These are phyloP conservation scores for Rhododendron williamsianum DNA, from an alignment of 148 eudicot species.

Conservation along the genomic window DNA sequence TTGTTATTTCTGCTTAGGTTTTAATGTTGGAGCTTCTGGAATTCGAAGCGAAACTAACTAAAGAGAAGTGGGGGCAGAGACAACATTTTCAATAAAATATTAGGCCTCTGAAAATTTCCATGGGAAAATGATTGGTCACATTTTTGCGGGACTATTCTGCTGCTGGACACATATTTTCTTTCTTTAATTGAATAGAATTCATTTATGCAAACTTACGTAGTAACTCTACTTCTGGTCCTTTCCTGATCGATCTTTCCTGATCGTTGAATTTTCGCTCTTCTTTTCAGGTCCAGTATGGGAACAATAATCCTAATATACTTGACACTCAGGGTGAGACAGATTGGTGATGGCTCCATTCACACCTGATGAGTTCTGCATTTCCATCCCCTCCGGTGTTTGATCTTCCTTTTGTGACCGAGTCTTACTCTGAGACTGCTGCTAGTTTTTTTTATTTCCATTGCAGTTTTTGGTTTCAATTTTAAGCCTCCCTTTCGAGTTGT, in stretches of 20 bases:
- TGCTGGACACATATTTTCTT: not conserved
- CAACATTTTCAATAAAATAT: not conserved
- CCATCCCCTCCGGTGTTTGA: not conserved
- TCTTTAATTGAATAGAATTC: not conserved
- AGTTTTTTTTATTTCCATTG: not conserved
- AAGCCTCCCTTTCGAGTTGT: not conserved
- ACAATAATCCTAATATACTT: not conserved
- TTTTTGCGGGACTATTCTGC: not conserved
- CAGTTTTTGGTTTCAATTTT: not conserved
- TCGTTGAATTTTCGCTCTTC: not conserved
- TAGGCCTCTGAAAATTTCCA: not conserved
- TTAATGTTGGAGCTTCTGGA: not conserved
- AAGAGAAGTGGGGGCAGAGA: not conserved
- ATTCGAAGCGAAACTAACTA: not conserved
- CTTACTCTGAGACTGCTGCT: not conserved
- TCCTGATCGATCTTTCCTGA: not conserved
- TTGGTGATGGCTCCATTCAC: not conserved
- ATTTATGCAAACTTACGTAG: not conserved
- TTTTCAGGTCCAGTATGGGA: constrained; percentile 2
- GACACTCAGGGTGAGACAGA: not conserved
- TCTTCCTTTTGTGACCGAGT: not conserved
- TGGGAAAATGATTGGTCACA: not conserved
- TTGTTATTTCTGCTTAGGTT: not conserved
- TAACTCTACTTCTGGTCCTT: not conserved
- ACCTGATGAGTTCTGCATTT: not conserved